phyloP scores from a whole-genome alignment of 2,329 filamentous ascomycete species.

The Colletotrichum karsti region DNA sequence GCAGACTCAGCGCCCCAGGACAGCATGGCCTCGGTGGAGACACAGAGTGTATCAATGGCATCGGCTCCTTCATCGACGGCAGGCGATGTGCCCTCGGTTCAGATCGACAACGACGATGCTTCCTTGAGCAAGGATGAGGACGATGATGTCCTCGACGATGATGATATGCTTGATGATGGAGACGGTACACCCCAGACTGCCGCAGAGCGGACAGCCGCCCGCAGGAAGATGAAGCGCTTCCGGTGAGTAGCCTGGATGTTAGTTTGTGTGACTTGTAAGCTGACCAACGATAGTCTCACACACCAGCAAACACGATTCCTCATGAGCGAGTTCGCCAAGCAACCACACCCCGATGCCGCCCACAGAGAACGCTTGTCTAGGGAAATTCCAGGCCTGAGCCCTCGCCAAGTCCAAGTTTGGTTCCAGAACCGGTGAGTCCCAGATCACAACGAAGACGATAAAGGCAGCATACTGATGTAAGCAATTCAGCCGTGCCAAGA shows the following conservation, averaged over 20 bases:
- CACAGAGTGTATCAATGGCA: slow-evolving; percentile 46
- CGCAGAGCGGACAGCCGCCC: slow-evolving; percentile 64
- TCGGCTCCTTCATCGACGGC: slow-evolving; percentile 46
- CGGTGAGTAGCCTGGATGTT: slow-evolving; percentile 58
- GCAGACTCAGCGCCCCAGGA: slow-evolving; percentile 48
- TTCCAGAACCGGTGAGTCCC: slow-evolving; percentile 91
- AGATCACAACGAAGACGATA: background rate
- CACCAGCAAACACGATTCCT: slow-evolving; percentile 97
- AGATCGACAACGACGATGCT: slow-evolving; percentile 45
- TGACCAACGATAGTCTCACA: slow-evolving; percentile 70
- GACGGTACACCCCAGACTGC: slow-evolving; percentile 59
- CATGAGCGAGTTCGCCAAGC: slow-evolving; percentile 96
- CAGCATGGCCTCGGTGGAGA: slow-evolving; percentile 47
- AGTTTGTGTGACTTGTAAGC: background rate
- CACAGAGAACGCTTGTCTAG: slow-evolving; percentile 87
- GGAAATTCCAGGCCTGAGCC: slow-evolving; percentile 91
- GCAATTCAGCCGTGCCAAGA: slow-evolving; percentile 68
- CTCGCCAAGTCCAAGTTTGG: slow-evolving; percentile 96
- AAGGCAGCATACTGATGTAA: slow-evolving; percentile 24
- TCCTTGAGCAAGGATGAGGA: slow-evolving; percentile 53
- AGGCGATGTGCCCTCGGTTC: slow-evolving; percentile 42
- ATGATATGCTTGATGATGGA: slow-evolving; percentile 62
- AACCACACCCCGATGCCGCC: slow-evolving; percentile 91
- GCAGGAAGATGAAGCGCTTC: slow-evolving; percentile 81
- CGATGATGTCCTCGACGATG: slow-evolving; percentile 64